Evolutionary conservation across 75 land plant species (phyloP).

Genomic region (Picea glauca): DNA sequence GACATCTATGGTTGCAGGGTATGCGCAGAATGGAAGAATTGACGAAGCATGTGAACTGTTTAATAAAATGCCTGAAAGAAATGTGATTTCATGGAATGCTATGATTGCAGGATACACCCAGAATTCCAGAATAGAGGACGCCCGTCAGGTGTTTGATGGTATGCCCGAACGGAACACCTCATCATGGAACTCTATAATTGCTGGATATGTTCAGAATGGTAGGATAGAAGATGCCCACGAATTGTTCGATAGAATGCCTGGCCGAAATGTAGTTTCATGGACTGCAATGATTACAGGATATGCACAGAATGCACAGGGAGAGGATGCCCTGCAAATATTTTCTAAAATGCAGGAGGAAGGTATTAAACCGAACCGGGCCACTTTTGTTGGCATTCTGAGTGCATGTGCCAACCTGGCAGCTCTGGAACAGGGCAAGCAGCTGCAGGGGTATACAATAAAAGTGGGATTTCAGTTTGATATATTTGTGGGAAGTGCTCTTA

Average conservation of each 20-base stretch:
- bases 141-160: slow-evolving; percentile 15
- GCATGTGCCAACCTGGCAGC: slow-evolving; percentile 6
- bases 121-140: slow-evolving; percentile 5
- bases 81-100: slow-evolving; percentile 22
- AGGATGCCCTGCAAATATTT: neutral
- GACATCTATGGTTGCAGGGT: neutral
- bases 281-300: slow-evolving; percentile 20
- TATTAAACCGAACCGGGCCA: neutral
- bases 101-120: slow-evolving; percentile 20
- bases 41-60: slow-evolving; percentile 3
- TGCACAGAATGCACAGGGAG: neutral
- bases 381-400: slow-evolving; percentile 7
- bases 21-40: neutral
- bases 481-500: slow-evolving; percentile 27
- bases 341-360: neutral
- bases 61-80: slow-evolving; percentile 5
- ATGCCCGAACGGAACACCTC: slow-evolving; percentile 19
- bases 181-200: slow-evolving; percentile 26
- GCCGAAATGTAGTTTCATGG: slow-evolving; percentile 21
- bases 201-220: slow-evolving; percentile 18
- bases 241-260: slow-evolving; percentile 32
- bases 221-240: slow-evolving; percentile 9
- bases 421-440: slow-evolving; percentile 14
- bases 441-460: slow-evolving; percentile 34
- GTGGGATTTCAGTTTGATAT: slow-evolving; percentile 13